phyloP scores from a whole-genome alignment of 2,329 filamentous ascomycete species.

The Trichoderma sp. region DNA sequence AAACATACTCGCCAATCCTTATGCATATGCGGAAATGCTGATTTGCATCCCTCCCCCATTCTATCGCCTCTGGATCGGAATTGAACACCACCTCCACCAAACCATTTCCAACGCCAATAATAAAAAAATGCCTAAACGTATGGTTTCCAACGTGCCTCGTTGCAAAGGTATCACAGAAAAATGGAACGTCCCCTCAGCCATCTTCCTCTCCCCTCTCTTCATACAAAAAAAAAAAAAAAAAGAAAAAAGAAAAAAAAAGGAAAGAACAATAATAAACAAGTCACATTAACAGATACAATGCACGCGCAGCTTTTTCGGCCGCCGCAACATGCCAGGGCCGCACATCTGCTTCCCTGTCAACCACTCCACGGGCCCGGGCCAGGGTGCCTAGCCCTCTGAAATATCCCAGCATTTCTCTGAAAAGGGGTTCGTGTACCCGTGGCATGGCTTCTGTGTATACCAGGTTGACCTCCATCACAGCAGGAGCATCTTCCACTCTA shows the following conservation, averaged over 20 bases:
- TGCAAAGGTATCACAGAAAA: constrained; percentile 13
- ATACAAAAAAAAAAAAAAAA: not conserved
- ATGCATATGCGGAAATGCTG: constrained; percentile 9
- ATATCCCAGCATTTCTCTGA: constrained; percentile 67
- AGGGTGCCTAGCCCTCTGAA: constrained; percentile 68
- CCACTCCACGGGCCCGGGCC: constrained; percentile 62
- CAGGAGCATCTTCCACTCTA: constrained; percentile 55
- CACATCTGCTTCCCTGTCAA: constrained; percentile 57
- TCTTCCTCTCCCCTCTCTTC: not conserved
- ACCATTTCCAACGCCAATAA: constrained; percentile 13
- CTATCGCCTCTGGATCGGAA: not conserved
- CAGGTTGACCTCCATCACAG: constrained; percentile 62
- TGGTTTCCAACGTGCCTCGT: constrained; percentile 9
- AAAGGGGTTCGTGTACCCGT: constrained; percentile 57
- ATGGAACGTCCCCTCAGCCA: not conserved
- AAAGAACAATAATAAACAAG: too few relatives aligned
- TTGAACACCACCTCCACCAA: not conserved
- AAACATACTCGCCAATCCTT: not conserved
- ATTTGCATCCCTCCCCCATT: not conserved
- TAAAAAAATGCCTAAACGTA: constrained; percentile 1
- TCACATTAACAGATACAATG: constrained; percentile 63
- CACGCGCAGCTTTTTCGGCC: constrained; percentile 65
- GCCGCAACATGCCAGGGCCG: constrained; percentile 75
- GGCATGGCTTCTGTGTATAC: constrained; percentile 53
- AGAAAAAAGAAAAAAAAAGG: not conserved